Conservation (phyloP, 2,329 filamentous ascomycete species). For the Falciphora oryzae region DNA sequence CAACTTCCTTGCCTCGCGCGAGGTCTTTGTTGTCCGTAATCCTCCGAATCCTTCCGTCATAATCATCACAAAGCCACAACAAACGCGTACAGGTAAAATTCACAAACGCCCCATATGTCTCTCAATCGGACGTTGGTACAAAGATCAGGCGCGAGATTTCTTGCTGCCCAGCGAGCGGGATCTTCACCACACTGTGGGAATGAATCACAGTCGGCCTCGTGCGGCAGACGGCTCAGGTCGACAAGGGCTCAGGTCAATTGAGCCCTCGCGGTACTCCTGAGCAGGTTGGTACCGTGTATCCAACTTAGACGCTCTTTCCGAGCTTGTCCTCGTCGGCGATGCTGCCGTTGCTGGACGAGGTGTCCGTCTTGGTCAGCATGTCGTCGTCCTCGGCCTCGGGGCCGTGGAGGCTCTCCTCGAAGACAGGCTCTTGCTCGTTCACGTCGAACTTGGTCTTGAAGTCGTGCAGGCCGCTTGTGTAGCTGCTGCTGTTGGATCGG, state of each 20-base stretch:
- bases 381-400: constrained; percentile 54
- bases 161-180: background rate
- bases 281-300: background rate
- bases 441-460: constrained; percentile 98
- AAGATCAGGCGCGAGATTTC: background rate
- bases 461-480: constrained; percentile 62
- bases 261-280: background rate
- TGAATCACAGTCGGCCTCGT: too few species aligned
- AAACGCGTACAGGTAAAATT: background rate
- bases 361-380: constrained; percentile 49
- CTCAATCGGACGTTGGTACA: background rate
- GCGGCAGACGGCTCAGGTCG: background rate
- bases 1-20: background rate
- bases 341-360: constrained; percentile 55
- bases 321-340: constrained; percentile 43
- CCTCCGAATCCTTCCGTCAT: constrained; percentile 8
- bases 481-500: constrained; percentile 83
- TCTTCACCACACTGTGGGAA: too few species aligned
- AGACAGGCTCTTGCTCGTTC: constrained; percentile 82
- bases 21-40: background rate
- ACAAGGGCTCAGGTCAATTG: background rate
- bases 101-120: background rate
- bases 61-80: background rate
- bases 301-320: constrained; percentile 19
- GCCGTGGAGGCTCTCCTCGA: constrained; percentile 80